Evolutionary conservation across 1,284 basidiomycete species (phyloP).

Genomic region (Ceratobasidium sp.): DNA sequence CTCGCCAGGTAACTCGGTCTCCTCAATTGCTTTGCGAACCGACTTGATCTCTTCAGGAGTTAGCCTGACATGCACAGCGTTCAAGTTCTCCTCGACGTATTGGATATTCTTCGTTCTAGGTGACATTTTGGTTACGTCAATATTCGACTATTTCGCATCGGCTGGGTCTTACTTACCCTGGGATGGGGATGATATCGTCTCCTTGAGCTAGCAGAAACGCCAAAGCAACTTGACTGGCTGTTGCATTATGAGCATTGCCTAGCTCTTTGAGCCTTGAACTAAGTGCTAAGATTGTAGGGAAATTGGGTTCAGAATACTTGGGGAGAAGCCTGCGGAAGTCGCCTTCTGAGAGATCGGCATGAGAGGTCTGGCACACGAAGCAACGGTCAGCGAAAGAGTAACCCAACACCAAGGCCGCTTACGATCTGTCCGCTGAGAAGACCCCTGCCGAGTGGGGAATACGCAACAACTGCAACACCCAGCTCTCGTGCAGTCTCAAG

Average conservation of each 20-base stretch:
- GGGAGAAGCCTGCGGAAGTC: constrained; percentile 43
- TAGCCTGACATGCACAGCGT: constrained; percentile 58
- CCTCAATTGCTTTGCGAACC: constrained; percentile 59
- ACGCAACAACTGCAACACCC: constrained; percentile 59
- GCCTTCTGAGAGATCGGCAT: constrained; percentile 52
- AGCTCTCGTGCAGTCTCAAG: constrained; percentile 62
- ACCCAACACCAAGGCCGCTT: not conserved
- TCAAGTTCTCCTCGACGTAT: constrained; percentile 63
- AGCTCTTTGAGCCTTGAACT: constrained; percentile 64
- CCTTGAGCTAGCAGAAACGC: constrained; percentile 60
- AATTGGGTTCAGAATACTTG: constrained; percentile 64
- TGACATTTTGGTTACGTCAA: no score
- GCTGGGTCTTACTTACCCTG: constrained; percentile 49
- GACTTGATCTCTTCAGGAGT: constrained; percentile 58
- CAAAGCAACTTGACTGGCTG: constrained; percentile 60
- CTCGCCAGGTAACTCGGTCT: constrained; percentile 51
- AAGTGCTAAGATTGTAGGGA: constrained; percentile 69
- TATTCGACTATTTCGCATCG: no score
- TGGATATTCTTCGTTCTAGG: constrained; percentile 49
- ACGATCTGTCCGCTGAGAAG: constrained; percentile 57
- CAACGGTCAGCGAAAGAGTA: not conserved
- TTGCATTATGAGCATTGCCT: constrained; percentile 56
- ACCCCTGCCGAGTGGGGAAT: constrained; percentile 60
- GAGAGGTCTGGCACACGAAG: constrained; percentile 8
- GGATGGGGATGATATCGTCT: constrained; percentile 58